Percentiles rank a stretch among this genome's conserved stretches.
These are phyloP conservation scores for Hibiscus mutabilis DNA, from an alignment of 345 rosid species.

Conservation along the genomic window DNA sequence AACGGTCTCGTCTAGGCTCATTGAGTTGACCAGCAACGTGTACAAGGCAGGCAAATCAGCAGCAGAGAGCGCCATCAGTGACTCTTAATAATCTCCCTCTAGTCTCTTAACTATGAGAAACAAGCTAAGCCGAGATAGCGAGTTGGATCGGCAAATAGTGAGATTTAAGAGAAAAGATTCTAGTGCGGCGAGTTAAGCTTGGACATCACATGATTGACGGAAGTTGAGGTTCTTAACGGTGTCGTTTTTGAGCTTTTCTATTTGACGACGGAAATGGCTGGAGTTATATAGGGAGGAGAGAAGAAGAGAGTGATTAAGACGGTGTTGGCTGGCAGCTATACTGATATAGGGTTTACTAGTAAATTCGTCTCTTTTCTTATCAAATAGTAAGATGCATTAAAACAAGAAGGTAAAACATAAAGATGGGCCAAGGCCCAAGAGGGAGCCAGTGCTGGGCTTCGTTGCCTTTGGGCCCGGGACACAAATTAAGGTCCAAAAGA, in stretches of 20 bases:
- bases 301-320: not conserved
- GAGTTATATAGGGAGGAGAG: not conserved
- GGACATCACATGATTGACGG: conserved; percentile 1
- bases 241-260: not conserved
- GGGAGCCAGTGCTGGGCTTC: too few species aligned
- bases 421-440: too few species aligned
- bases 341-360: not conserved
- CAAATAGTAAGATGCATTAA: too few species aligned
- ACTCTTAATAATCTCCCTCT: not conserved
- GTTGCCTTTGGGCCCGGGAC: too few species aligned
- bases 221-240: not conserved
- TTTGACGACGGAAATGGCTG: not conserved
- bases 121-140: conserved; percentile 19
- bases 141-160: conserved; percentile 34
- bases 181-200: not conserved
- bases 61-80: conserved; percentile 77
- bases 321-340: not conserved
- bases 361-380: too few species aligned
- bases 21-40: conserved; percentile 69
- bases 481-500: too few species aligned
- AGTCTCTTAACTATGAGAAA: conserved; percentile 4
- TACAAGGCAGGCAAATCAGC: conserved; percentile 81
- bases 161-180: conserved; percentile 4
- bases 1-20: conserved; percentile 76
- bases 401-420: too few species aligned